phyloP scores from a whole-genome alignment of 345 rosid genomes.

The Populus ilicifolia region DNA sequence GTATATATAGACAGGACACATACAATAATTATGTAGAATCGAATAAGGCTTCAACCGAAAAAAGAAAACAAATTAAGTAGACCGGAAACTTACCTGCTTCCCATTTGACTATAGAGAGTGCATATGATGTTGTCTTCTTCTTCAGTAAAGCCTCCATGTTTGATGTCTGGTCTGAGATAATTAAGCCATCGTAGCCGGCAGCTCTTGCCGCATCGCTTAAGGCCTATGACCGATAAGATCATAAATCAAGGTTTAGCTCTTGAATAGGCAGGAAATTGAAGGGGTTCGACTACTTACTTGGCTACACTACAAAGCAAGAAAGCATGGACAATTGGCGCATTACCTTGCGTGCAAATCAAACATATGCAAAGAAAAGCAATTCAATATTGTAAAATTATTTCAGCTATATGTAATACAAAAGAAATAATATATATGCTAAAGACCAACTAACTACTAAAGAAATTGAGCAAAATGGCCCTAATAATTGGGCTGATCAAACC shows the following conservation, averaged over 20 bases:
- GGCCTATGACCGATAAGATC: conserved; percentile 33
- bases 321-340: background rate
- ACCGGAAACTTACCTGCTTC: conserved; percentile 53
- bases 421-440: too few relatives aligned
- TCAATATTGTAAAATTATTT: background rate
- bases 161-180: conserved; percentile 67
- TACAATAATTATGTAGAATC: conserved; percentile 12
- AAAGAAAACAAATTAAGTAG: background rate
- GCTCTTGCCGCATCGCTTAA: conserved; percentile 72
- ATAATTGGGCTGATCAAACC: background rate
- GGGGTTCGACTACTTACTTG: background rate
- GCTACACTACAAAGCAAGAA: background rate
- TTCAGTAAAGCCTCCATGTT: conserved; percentile 63
- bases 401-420: background rate
- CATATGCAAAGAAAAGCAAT: background rate
- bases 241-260: background rate
- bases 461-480: background rate
- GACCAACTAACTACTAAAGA: background rate
- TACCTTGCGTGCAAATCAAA: background rate
- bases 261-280: background rate
- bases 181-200: conserved; percentile 84
- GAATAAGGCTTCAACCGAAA: conserved; percentile 13
- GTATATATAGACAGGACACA: background rate
- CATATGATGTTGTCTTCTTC: conserved; percentile 64
- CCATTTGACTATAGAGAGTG: conserved; percentile 47